Base-by-base conservation (phyloP, 768 basidiomycete genomes). In the Trametes cingulata region DNA sequence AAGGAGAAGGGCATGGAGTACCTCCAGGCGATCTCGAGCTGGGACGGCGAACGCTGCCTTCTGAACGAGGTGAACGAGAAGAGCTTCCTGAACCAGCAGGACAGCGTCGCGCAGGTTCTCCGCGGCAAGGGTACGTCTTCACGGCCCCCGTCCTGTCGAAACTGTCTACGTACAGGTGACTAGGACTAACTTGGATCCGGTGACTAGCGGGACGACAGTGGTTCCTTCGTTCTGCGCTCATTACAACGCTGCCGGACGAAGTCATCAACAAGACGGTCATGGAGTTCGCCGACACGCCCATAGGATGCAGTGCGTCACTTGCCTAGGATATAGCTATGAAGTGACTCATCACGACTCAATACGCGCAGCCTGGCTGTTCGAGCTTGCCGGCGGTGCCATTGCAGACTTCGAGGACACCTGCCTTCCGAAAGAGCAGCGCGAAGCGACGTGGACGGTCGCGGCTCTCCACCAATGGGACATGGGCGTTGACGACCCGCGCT, bases 381-480 rank as follows among this genome's bases (percentile, higher is more conserved):
- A 97, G 72, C 81, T 94, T 41, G 89, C 90, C 0, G 94, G 90
- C 1, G 92, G 92, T 17, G 90, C 90, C 1, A 81, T 92, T 40
- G 71, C 73, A 0, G 92, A 94, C 69, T 84, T 82, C 59, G 87
- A 90, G 56, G 80, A 87, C 63, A 86, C 79, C 13, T 91, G 90
- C 65, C 73, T 93, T 14, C 91, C 93, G 3, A 86, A 86, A 69
- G 78, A 82, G 12, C 90, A 93, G 68, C 86, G 94, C 48, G 82
- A 93, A 71, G 88, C 91, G 0, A 71, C 82, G 9, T 96, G 93
- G 74, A 94, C 90, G 2, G 85, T 96, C 54, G 90, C 91, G 2
- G 93, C 94, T 17, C 78, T 95, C 24, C 94, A 95, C 72, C 94
- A 96, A 70, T 96, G 94, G 94, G 89, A 91, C 61, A 87, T 94